These are phyloP conservation scores for Polygonum aviculare DNA, from an alignment of 148 eudicot genomes.

Conservation along the genomic window DNA sequence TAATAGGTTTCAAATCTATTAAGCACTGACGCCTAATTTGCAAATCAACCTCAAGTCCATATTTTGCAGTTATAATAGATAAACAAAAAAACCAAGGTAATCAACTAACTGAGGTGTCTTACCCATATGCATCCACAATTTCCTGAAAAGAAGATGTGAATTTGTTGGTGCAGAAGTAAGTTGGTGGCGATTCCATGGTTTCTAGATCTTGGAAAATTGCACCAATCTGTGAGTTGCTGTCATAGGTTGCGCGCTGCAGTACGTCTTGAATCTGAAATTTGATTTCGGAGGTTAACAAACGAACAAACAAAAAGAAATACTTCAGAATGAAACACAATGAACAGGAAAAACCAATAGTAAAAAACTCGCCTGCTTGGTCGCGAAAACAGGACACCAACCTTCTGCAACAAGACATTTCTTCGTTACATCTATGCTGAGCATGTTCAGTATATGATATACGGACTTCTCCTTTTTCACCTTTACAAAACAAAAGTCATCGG, in stretches of 20 bases:
- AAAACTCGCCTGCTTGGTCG: constrained; percentile 60
- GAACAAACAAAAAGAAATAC: constrained; percentile 11
- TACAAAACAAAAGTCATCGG: not conserved
- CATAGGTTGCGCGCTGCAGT: constrained; percentile 61
- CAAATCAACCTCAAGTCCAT: not conserved
- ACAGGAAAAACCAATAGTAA: not conserved
- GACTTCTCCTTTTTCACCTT: constrained; percentile 91
- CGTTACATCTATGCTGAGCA: constrained; percentile 96
- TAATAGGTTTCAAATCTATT: not conserved
- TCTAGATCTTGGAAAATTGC: constrained; percentile 78
- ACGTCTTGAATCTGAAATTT: constrained; percentile 77
- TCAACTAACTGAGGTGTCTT: constrained; percentile 21
- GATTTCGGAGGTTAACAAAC: not conserved
- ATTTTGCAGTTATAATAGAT: not conserved
- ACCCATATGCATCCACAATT: constrained; percentile 99
- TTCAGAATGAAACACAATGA: not conserved
- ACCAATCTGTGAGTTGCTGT: constrained; percentile 90
- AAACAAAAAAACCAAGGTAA: not conserved
- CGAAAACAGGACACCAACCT: constrained; percentile 98
- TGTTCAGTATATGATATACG: constrained; percentile 82
- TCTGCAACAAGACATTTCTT: constrained; percentile 98
- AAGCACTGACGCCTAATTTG: not conserved
- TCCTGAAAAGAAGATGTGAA: constrained; percentile 76
- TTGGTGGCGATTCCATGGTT: constrained; percentile 87
- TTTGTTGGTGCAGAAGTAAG: constrained; percentile 82